Base-by-base conservation (phyloP, 306 rosid species). In the Phaseolus lunatus region DNA sequence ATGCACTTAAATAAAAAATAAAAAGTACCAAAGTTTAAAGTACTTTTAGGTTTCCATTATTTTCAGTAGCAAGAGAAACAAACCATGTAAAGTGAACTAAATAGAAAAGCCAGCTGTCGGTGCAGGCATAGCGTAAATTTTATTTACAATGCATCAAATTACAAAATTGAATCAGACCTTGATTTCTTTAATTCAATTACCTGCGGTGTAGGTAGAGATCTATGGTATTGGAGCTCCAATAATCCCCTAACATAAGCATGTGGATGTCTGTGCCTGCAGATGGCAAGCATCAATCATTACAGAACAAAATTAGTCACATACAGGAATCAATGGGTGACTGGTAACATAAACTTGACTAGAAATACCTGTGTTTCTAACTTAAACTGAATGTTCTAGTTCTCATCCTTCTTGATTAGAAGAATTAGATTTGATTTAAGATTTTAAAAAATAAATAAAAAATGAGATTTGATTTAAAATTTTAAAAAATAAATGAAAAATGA, bases 201-300 rank as follows among this genome's bases (percentile, higher is more conserved):
- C 96, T 90, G 24, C 95, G 93, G 63, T 92, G 97, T 78, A 94
- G 94, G 84, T 92, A 94, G 67, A 94, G 89, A 85, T 94, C 98
- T 39, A 94, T 87, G 76, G 89, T 85, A 75, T 92, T 92, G 62
- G 95, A 88, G 78, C 98, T 94, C 95, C 96, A 92, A 86, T 87
- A 86, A 75, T 94, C 98, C 56, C 96, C 96, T 77, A 94, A 66
- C 5, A 89, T 86, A 80, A 94, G 95, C 96, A 94, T 92, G 78
- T 84, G 80, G 70, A 94, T 94, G 79, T 90, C 79, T 68, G 98
- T 94, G 74, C 97, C 98, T 94, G 87, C 79, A 80, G 61, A 44
- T 67, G 75, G 37, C 78, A 24, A 69, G 67, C 44, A 45, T 31
- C 10, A 75, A 76, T 58, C 37, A 72, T 43, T 7, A 47, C 65